Base-by-base conservation (phyloP, 2,329 filamentous ascomycete genomes). In the Verticillium alfalfae region DNA sequence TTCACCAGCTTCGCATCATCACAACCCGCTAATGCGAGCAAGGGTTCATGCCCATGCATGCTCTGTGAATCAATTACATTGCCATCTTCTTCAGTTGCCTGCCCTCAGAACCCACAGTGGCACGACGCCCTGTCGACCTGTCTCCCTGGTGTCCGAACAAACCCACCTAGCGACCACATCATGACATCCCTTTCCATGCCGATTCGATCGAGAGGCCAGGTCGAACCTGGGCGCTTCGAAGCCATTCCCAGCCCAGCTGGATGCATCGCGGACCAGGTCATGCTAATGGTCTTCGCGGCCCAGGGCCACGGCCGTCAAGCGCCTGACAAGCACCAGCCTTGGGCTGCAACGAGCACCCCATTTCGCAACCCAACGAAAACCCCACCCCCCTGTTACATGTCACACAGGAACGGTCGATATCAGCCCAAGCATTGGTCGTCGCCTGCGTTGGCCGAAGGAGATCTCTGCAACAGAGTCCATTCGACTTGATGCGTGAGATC, bases 291-390 rank as follows among this genome's bases (percentile, higher is more conserved):
- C n/a, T 22, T 13, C 45, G 22, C 12, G 18, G 45, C 45, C 45
- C 45, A 22, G 22, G n/a, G 45, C 45, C 26, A 18, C 45, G n/a
- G 45, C 45, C 18, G 22, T 52, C n/a, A 18, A 52, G 55, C 38
- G 57, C 57, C 57, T 37, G 34, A 58, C 57, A 58, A 58, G 57
- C 57, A 58, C 34, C 7, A 49, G 13, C 57, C 57, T 58, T 58
- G 57, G 57, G 57, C 57, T 49, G 22, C 57, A 41, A 58, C 26
- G 13, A 37, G 36, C n/a, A 52, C 18, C 8, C 38, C 22, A 13
- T n/a, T 58, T 49, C 37, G 57, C 39, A 49, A 41, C 38, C 57
- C 57, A 41, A 49, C 57, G 38, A 13, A n/a, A 5, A 9, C 36
- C 45, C 39, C 45, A 26, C 16, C 45, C 45, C 45, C 45, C 45